A percentile compares a stretch with the other conserved stretches of the same genome.
phyloP scores from a whole-genome alignment of 2,329 filamentous ascomycete genomes.

The Talaromyces sp. region DNA sequence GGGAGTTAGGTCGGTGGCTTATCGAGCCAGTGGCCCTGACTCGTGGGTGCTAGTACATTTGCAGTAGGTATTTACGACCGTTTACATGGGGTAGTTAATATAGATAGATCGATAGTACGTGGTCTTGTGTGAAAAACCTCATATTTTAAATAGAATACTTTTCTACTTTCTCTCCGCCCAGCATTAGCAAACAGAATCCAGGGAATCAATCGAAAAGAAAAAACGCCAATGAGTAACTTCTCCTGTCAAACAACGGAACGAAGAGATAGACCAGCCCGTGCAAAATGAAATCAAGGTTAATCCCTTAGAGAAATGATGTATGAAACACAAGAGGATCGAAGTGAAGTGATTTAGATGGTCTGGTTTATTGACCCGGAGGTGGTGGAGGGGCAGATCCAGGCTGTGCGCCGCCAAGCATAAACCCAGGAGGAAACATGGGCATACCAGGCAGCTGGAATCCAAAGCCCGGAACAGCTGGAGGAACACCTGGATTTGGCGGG shows the following conservation, averaged over 20 bases:
- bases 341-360: neutral
- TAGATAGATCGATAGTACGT: no score
- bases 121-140: neutral
- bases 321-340: conserved; percentile 2
- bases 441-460: conserved; percentile 52
- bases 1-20: neutral
- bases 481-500: conserved; percentile 47
- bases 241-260: neutral
- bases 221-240: conserved; percentile 2
- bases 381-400: conserved; percentile 31
- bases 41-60: neutral
- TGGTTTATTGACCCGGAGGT: conserved; percentile 33
- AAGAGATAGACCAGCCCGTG: neutral
- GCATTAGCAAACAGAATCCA: neutral
- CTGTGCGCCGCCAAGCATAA: conserved; percentile 43
- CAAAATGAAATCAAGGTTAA: neutral
- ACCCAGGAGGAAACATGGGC: conserved; percentile 48
- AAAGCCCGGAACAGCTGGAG: conserved; percentile 54
- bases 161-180: neutral
- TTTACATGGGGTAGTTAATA: neutral
- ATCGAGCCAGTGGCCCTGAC: neutral
- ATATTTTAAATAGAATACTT: neutral
- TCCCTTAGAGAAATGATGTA: neutral
- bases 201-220: neutral
- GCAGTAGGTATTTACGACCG: neutral